These are phyloP conservation scores for Thoreauomyces humboldtii DNA, from an alignment of 192 early-diverging fungal species.

Conservation along the genomic window DNA sequence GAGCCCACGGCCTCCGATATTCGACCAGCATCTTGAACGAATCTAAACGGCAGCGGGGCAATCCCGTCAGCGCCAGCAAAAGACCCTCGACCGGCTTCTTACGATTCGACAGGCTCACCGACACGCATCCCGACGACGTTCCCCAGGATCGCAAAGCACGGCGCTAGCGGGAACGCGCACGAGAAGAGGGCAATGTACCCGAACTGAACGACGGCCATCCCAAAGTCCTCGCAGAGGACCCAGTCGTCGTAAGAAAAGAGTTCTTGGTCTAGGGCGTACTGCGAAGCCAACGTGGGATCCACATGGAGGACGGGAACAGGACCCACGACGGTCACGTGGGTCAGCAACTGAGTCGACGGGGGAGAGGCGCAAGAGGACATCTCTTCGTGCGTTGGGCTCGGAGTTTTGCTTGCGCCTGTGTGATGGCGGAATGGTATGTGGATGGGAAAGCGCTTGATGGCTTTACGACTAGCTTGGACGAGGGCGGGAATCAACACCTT, in stretches of 20 bases:
- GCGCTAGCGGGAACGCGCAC: conserved; percentile 64
- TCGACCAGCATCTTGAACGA: conserved; percentile 28
- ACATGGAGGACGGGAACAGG: no score
- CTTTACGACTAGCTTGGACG: neutral
- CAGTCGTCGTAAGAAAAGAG: conserved; percentile 8
- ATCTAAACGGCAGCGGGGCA: no score
- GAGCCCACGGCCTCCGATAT: conserved; percentile 33
- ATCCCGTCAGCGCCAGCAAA: no score
- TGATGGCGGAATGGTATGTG: neutral
- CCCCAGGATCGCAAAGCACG: conserved; percentile 62
- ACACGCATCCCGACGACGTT: conserved; percentile 61
- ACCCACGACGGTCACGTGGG: no score
- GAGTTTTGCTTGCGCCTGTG: neutral
- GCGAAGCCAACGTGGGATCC: no score
- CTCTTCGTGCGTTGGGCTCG: no score
- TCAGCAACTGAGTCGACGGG: no score
- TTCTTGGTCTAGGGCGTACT: conserved; percentile 3
- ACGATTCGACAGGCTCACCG: conserved; percentile 37
- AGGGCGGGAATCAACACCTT: conserved; percentile 47
- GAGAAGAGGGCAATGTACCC: conserved; percentile 71
- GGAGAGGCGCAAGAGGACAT: no score
- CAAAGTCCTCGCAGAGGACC: conserved; percentile 7
- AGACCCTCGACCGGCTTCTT: no score
- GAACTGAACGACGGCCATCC: conserved; percentile 56
- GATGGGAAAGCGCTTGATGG: neutral